phyloP scores from a whole-genome alignment of 2,329 filamentous ascomycete genomes.

The Exutisphaerella laricina region DNA sequence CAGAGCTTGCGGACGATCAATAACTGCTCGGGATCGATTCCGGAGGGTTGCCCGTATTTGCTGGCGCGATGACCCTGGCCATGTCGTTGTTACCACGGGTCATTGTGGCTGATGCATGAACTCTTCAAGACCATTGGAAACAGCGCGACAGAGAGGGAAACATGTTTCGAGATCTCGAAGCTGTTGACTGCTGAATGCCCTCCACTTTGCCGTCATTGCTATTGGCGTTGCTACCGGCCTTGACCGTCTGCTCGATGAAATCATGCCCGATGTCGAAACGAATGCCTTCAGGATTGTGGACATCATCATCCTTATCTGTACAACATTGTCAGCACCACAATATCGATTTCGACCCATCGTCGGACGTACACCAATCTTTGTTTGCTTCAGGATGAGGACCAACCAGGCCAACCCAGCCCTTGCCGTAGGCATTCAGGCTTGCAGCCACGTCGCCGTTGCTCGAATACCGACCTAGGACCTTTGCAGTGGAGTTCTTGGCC shows the following conservation, averaged over 20 bases:
- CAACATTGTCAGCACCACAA: conserved; percentile 4
- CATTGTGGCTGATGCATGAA: too few species aligned
- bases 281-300: conserved; percentile 16
- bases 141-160: too few species aligned
- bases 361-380: conserved; percentile 22
- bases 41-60: too few species aligned
- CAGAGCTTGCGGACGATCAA: too few species aligned
- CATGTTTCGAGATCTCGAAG: too few species aligned
- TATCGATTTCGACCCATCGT: neutral
- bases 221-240: too few species aligned
- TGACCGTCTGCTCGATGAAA: conserved; percentile 12
- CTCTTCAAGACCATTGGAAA: too few species aligned
- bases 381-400: conserved; percentile 23
- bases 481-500: conserved; percentile 8
- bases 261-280: conserved; percentile 18
- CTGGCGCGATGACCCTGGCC: too few species aligned
- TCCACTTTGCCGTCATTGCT: too few species aligned
- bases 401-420: conserved; percentile 21
- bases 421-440: conserved; percentile 14
- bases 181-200: too few species aligned
- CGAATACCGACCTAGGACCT: conserved; percentile 20
- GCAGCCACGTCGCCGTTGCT: conserved; percentile 19
- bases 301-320: conserved; percentile 8
- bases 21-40: too few species aligned
- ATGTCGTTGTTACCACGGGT: too few species aligned